Evolutionary conservation across 129 eudicot genomes (phyloP).

Genomic region (Lactuca sativa): DNA sequence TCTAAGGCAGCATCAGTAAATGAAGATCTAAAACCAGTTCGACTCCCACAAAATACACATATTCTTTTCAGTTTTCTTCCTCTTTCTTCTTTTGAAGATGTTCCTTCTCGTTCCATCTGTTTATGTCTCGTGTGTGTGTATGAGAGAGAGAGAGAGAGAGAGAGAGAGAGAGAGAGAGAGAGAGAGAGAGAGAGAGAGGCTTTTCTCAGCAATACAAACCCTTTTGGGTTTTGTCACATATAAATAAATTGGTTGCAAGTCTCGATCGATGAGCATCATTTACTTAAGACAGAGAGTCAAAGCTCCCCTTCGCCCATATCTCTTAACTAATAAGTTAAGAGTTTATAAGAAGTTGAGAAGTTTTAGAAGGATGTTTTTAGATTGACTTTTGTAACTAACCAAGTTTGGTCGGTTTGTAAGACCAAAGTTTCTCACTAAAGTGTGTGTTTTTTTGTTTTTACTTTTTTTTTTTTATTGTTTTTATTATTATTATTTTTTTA

Average conservation of each 20-base stretch:
- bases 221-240: slow-evolving; percentile 28
- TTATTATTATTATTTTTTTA: no score
- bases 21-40: slow-evolving; percentile 53
- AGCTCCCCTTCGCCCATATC: neutral
- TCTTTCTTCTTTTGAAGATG: slow-evolving; percentile 21
- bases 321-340: neutral
- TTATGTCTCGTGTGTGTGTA: neutral
- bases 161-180: no score
- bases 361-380: no score
- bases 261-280: neutral
- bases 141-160: neutral
- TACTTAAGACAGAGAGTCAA: slow-evolving; percentile 1
- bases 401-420: no score
- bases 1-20: slow-evolving; percentile 61
- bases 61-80: slow-evolving; percentile 47
- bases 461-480: no score
- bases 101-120: slow-evolving; percentile 40
- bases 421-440: no score
- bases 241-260: slow-evolving; percentile 9
- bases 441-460: no score
- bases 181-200: neutral
- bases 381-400: no score
- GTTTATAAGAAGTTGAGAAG: no score
- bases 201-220: slow-evolving; percentile 20
- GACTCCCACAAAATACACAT: slow-evolving; percentile 81